Conservation (phyloP, 2,329 filamentous ascomycete species). For the Mycosphaerella sp. region DNA sequence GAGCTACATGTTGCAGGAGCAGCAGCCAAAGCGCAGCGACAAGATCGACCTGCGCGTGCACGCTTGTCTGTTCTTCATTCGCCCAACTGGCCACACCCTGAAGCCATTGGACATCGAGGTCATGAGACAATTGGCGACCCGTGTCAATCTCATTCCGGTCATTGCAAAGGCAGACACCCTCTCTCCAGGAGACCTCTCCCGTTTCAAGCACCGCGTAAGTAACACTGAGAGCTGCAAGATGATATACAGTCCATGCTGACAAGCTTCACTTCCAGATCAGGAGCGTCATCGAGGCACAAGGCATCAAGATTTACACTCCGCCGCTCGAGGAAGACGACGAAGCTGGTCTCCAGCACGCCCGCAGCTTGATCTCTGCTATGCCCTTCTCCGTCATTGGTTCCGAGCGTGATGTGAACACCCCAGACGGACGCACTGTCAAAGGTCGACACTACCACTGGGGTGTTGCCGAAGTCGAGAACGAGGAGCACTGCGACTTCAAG, state of each 20-base stretch:
- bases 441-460: constrained; percentile 99
- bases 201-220: constrained; percentile 90
- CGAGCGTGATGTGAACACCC: constrained; percentile 97
- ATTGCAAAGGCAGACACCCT: constrained; percentile 98
- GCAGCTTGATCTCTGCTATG: constrained; percentile 92
- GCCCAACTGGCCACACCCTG: constrained; percentile 93
- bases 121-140: constrained; percentile 97
- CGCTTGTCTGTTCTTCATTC: constrained; percentile 97
- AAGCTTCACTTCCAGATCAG: constrained; percentile 60
- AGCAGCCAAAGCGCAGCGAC: constrained; percentile 94
- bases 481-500: constrained; percentile 99
- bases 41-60: constrained; percentile 99
- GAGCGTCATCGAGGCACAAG: constrained; percentile 93
- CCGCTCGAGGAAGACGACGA: constrained; percentile 98
- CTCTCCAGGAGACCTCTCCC: constrained; percentile 81
- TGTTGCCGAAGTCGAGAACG: constrained; percentile 98
- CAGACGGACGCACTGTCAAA: constrained; percentile 95
- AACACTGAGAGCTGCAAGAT: neutral
- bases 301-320: constrained; percentile 99
- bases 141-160: constrained; percentile 97
- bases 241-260: constrained; percentile 15
- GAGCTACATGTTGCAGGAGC: constrained; percentile 99
- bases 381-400: constrained; percentile 98
- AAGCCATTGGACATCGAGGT: constrained; percentile 99
- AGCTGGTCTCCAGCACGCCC: constrained; percentile 87